Evolutionary conservation across 2,329 filamentous ascomycete genomes (phyloP), one percentile per base, ranked within the genome.

Genomic region (Penicillium brasilianum): DNA sequence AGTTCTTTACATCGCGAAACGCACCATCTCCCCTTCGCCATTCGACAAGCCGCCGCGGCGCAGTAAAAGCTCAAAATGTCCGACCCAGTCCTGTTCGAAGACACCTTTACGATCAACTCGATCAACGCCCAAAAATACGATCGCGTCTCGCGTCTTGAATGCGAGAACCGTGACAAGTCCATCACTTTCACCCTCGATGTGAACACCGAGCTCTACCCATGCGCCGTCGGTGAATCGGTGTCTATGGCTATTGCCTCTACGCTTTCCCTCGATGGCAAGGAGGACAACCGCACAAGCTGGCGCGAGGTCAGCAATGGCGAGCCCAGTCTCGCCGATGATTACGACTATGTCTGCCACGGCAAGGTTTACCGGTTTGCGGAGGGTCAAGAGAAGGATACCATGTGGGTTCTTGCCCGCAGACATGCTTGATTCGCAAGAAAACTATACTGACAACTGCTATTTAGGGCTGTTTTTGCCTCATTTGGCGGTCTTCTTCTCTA

Each of bases 51-150:
- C 44, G 22, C 51, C 36, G 11, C 48, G 53, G 79, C 50, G 49
- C 32, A 74, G 81, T 65, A 78, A 81, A 70, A 83, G 34, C 41
- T 58, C 59, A 61, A 80, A 68, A 88, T 92, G 79, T 89, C 90
- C 69, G 94, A 98, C 81, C 89, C 93, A 60, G 90, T 95, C 73
- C 91, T 98, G 78, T 96, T 96, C 81, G 93, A 97, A 80, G 93
- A 96, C 75, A 89, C 87, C 72, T 97, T 98, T 85, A 90, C 86
- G 63, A 85, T 98, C 72, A 94, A 88, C 69, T 81, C 86, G 58
- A 83, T 92, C 76, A 91, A 97, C 81, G 85, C 88, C 73, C 86
- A 89, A 73, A 97, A 97, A 81, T 99, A 99, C 80, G 95, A 98
- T 81, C 92, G 94, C 66, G 94, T 97, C 28, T 90, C 92, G 58